These are phyloP conservation scores for Ustulina deusta DNA, from an alignment of 2,329 filamentous ascomycete genomes.

Conservation along the genomic window DNA sequence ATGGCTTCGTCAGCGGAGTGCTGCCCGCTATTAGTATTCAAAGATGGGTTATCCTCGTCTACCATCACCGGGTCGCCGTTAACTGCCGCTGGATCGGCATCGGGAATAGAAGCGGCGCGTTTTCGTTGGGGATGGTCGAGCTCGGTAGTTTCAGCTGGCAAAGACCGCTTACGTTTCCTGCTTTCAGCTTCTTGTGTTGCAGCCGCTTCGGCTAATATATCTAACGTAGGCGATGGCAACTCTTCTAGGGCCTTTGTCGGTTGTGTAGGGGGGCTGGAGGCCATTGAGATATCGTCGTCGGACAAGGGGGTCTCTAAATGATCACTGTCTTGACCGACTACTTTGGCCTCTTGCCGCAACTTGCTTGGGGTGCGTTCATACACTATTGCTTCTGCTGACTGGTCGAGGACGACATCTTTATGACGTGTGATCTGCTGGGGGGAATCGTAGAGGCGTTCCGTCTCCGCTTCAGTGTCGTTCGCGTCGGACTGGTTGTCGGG, in stretches of 20 bases:
- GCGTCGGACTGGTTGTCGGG: constrained; percentile 69
- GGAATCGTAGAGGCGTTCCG: constrained; percentile 91
- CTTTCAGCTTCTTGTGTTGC: constrained; percentile 49
- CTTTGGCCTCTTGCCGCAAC: constrained; percentile 62
- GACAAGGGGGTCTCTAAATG: constrained; percentile 55
- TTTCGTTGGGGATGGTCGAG: constrained; percentile 43
- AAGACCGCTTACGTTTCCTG: constrained; percentile 53
- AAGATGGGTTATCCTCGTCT: constrained; percentile 52
- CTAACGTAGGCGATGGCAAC: constrained; percentile 49
- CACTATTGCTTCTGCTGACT: constrained; percentile 64
- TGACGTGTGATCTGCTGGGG: constrained; percentile 73
- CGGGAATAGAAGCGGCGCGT: constrained; percentile 46
- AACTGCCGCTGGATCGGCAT: constrained; percentile 44
- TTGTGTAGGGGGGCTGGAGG: constrained; percentile 50
- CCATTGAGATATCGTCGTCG: constrained; percentile 50
- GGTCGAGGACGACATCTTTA: constrained; percentile 70
- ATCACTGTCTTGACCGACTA: constrained; percentile 51
- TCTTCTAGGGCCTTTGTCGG: constrained; percentile 42
- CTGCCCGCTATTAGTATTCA: constrained; percentile 49
- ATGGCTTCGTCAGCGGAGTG: constrained; percentile 50
- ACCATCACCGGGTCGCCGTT: constrained; percentile 51
- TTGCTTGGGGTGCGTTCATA: constrained; percentile 82
- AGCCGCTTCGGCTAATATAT: constrained; percentile 50
- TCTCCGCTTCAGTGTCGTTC: constrained; percentile 88
- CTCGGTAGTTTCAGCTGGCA: constrained; percentile 44